Conservation (phyloP, 2,329 filamentous ascomycete genomes). For the Basipetospora chlamydospora region DNA sequence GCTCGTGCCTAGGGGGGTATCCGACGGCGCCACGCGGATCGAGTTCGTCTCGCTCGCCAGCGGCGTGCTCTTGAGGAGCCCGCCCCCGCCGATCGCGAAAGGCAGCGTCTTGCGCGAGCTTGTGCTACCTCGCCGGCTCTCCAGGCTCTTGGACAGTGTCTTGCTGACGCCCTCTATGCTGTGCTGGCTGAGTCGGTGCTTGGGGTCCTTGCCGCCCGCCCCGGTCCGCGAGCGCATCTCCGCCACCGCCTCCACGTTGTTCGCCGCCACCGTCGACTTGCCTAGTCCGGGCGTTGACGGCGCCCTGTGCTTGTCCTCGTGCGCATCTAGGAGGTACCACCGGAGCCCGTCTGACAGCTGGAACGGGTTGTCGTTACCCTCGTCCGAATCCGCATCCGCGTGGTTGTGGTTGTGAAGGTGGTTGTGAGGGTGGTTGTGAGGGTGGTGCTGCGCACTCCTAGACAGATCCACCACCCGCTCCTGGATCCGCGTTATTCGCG, state of each 20-base stretch:
- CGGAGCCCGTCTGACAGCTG: conserved; percentile 86
- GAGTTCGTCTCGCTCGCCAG: conserved; percentile 46
- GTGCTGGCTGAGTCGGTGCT: conserved; percentile 29
- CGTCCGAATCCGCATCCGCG: conserved; percentile 37
- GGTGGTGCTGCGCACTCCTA: conserved; percentile 47
- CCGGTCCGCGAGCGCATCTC: conserved; percentile 40
- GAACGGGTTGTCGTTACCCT: conserved; percentile 92
- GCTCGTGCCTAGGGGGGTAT: conserved; percentile 23
- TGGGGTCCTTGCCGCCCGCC: conserved; percentile 24
- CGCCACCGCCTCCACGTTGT: conserved; percentile 74
- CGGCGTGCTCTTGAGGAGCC: conserved; percentile 32
- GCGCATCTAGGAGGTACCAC: conserved; percentile 91
- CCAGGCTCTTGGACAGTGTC: conserved; percentile 73
- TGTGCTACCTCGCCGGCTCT: conserved; percentile 79
- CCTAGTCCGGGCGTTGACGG: conserved; percentile 85
- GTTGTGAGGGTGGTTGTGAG: too few relatives aligned
- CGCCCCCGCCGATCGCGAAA: conserved; percentile 29
- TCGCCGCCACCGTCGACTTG: conserved; percentile 81
- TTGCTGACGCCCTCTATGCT: conserved; percentile 61
- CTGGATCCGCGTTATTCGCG: conserved; percentile 79
- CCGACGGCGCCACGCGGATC: conserved; percentile 32
- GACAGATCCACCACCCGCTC: conserved; percentile 88
- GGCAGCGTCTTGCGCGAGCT: conserved; percentile 64
- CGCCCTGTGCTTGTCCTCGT: conserved; percentile 81
- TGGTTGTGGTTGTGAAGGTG: too few relatives aligned